Conservation (phyloP, 306 rosid species). For the Rubus idaeus region DNA sequence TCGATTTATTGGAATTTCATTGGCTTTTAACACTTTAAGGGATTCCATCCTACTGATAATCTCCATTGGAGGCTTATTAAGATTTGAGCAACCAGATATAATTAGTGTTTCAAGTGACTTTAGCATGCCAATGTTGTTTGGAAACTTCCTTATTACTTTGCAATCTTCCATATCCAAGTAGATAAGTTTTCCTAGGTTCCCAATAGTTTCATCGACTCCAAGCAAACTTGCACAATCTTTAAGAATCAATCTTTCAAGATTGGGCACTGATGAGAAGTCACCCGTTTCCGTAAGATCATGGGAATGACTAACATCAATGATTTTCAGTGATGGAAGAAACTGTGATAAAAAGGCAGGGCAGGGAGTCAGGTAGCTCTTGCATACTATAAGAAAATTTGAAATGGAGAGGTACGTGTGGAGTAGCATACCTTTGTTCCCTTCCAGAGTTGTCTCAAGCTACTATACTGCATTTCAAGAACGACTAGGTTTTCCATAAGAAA, state of each 20-base stretch:
- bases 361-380: no score
- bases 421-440: neutral
- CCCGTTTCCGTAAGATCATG: neutral
- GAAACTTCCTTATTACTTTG: constrained; percentile 4
- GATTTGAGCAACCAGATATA: constrained; percentile 6
- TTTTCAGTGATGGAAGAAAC: constrained; percentile 4
- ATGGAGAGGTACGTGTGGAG: neutral
- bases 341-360: neutral
- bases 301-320: constrained; percentile 16
- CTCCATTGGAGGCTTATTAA: neutral
- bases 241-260: constrained; percentile 16
- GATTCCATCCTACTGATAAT: neutral
- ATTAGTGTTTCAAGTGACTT: neutral
- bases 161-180: constrained; percentile 9
- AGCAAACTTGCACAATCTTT: constrained; percentile 1
- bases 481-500: neutral
- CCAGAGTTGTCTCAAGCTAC: neutral
- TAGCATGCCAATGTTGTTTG: neutral
- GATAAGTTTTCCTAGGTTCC: neutral
- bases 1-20: neutral
- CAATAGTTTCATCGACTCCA: constrained; percentile 9
- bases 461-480: neutral
- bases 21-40: neutral
- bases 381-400: no score
- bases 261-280: constrained; percentile 6